A percentile compares a stretch with the other conserved stretches of the same genome.
These are phyloP conservation scores for Verticillium zaregamsianum DNA, from an alignment of 2,329 filamentous ascomycete genomes.

Conservation along the genomic window DNA sequence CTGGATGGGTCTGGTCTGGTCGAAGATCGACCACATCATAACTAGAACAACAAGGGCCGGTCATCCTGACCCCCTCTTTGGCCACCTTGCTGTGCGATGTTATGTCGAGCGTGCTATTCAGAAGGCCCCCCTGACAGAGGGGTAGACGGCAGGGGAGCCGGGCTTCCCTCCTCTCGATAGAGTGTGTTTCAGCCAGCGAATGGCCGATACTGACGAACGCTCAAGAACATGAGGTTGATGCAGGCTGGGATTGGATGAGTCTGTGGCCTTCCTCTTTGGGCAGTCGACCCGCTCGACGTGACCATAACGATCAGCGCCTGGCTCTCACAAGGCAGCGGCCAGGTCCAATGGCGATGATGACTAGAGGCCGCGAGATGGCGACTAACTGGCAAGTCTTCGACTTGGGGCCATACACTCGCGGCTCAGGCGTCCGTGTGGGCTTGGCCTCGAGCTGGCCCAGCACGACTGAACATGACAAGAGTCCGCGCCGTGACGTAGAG, in stretches of 20 bases:
- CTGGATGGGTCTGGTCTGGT: neutral
- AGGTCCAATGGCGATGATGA: neutral
- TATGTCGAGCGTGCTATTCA: neutral
- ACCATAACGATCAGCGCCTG: neutral
- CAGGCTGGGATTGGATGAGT: neutral
- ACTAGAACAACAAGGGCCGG: neutral
- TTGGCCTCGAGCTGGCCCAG: neutral
- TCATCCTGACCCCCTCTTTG: neutral
- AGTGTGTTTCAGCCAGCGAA: neutral
- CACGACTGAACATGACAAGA: neutral
- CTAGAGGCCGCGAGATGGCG: neutral
- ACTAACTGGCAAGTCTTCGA: neutral
- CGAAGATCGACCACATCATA: neutral
- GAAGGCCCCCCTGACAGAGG: neutral
- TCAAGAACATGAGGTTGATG: neutral
- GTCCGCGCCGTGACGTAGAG: neutral
- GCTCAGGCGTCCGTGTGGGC: neutral
- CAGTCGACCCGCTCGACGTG: neutral
- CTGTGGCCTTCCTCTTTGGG: neutral
- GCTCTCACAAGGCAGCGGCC: neutral
- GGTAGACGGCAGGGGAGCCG: neutral
- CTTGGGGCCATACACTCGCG: neutral
- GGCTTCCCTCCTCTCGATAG: neutral
- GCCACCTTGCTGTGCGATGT: neutral
- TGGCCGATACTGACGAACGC: neutral